A percentile compares a stretch with the other conserved stretches of the same genome.
Evolutionary conservation across 2,329 filamentous ascomycete genomes (phyloP).

Genomic region (Curvularia eragrostidis): DNA sequence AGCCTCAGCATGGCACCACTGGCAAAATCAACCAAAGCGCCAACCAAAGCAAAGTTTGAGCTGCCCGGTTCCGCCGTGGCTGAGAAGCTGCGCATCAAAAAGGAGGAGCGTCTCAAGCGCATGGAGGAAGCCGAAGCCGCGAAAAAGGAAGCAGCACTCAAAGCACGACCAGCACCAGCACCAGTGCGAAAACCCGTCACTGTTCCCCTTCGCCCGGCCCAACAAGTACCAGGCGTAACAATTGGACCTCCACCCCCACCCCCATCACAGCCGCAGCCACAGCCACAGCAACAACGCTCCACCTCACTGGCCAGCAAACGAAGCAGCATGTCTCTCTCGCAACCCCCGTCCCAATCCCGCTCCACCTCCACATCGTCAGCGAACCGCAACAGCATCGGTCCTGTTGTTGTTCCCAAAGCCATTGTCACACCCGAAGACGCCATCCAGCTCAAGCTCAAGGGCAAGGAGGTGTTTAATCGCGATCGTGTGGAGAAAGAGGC

Average conservation of each 20-base stretch:
- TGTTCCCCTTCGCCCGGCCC: conserved; percentile 53
- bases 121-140: conserved; percentile 43
- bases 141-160: conserved; percentile 49
- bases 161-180: conserved; percentile 36
- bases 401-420: conserved; percentile 29
- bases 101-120: conserved; percentile 46
- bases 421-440: conserved; percentile 42
- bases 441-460: conserved; percentile 48
- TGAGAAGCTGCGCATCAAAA: conserved; percentile 40
- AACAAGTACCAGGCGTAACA: conserved; percentile 28
- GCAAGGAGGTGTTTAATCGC: conserved; percentile 56
- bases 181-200: conserved; percentile 55
- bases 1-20: conserved; percentile 42
- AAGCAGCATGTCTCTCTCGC: conserved; percentile 30
- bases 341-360: conserved; percentile 24
- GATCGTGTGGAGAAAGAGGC: conserved; percentile 52
- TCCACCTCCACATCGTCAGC: conserved; percentile 33
- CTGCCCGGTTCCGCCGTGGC: conserved; percentile 62
- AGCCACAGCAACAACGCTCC: conserved; percentile 19
- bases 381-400: conserved; percentile 37
- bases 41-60: conserved; percentile 59
- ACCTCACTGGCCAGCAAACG: conserved; percentile 32
- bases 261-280: conserved; percentile 10
- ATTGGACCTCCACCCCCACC: conserved; percentile 22
- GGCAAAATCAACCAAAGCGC: conserved; percentile 58